A percentile compares a stretch with the other conserved stretches of the same genome.
Evolutionary conservation across 2,329 filamentous ascomycete genomes (phyloP).

Genomic region (Aspergillus sp.): DNA sequence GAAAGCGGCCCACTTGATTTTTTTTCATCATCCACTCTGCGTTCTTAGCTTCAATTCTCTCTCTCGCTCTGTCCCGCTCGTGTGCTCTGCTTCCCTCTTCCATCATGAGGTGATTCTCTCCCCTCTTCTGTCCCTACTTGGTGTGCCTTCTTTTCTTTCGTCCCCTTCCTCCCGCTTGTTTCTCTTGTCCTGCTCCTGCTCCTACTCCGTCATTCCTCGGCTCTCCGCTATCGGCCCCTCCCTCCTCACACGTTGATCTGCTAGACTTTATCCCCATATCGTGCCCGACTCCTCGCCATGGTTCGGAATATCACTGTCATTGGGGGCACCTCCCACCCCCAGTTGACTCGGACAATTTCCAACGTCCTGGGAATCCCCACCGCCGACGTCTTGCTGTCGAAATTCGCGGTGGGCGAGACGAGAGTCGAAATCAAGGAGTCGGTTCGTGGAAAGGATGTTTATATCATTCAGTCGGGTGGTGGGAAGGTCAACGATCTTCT

Average conservation of each 20-base stretch:
- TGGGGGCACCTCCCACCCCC: constrained; percentile 84
- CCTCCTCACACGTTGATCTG: constrained; percentile 17
- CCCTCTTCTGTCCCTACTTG: constrained; percentile 5
- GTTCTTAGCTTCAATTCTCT: constrained; percentile 14
- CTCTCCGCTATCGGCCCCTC: constrained; percentile 12
- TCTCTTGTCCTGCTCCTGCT: constrained; percentile 1
- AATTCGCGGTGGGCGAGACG: constrained; percentile 93
- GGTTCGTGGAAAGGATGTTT: constrained; percentile 96
- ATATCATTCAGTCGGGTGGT: constrained; percentile 90
- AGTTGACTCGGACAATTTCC: constrained; percentile 78
- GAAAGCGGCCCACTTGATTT: constrained; percentile 22
- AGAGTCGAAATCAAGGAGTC: constrained; percentile 94
- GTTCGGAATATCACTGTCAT: constrained; percentile 92
- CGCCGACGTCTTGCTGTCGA: constrained; percentile 72
- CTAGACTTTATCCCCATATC: constrained; percentile 10
- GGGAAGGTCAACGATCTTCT: constrained; percentile 93
- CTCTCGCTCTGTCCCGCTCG: constrained; percentile 10
- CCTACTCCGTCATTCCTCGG: constrained; percentile 4
- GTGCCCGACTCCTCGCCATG: constrained; percentile 47
- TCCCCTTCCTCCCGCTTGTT: constrained; percentile 2
- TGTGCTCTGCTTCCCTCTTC: constrained; percentile 7
- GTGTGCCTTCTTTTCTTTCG: constrained; percentile 2
- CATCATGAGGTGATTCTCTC: constrained; percentile 27
- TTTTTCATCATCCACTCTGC: constrained; percentile 20
- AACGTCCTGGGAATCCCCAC: constrained; percentile 78